Conservation (phyloP, 495 filamentous ascomycete genomes). For the Talaromyces ruber region DNA sequence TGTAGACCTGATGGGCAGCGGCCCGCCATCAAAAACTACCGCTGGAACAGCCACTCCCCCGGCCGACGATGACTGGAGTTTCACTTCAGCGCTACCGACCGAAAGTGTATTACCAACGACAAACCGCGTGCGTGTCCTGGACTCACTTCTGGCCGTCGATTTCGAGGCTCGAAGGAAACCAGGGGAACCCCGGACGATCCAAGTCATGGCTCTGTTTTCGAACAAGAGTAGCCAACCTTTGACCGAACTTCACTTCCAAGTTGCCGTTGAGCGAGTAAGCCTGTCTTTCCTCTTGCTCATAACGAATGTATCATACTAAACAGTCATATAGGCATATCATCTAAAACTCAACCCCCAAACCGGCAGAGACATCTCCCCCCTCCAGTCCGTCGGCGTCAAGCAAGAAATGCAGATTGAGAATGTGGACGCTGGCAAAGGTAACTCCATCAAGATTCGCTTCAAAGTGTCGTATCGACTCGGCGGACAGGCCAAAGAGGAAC, state of each 20-base stretch:
- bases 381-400: slow-evolving; percentile 68
- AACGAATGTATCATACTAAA: neutral
- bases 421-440: slow-evolving; percentile 60
- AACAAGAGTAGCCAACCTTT: slow-evolving; percentile 66
- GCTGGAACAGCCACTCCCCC: slow-evolving; percentile 12
- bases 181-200: slow-evolving; percentile 34
- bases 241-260: slow-evolving; percentile 76
- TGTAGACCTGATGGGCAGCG: slow-evolving; percentile 30
- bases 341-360: slow-evolving; percentile 79
- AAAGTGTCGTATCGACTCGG: slow-evolving; percentile 71
- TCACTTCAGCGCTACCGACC: slow-evolving; percentile 77
- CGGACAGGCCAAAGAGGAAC: slow-evolving; percentile 59
- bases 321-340: slow-evolving; percentile 48
- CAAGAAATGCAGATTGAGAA: slow-evolving; percentile 76
- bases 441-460: slow-evolving; percentile 79
- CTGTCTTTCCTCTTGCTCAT: neutral
- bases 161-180: slow-evolving; percentile 39
- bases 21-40: slow-evolving; percentile 11
- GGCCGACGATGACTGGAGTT: slow-evolving; percentile 82
- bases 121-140: slow-evolving; percentile 53
- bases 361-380: slow-evolving; percentile 61
- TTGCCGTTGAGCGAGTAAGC: slow-evolving; percentile 85
- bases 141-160: slow-evolving; percentile 44
- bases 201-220: slow-evolving; percentile 60
- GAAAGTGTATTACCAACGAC: slow-evolving; percentile 39